These are phyloP conservation scores for Monilinia polystroma DNA, from an alignment of 2,329 filamentous ascomycete species.

Conservation along the genomic window DNA sequence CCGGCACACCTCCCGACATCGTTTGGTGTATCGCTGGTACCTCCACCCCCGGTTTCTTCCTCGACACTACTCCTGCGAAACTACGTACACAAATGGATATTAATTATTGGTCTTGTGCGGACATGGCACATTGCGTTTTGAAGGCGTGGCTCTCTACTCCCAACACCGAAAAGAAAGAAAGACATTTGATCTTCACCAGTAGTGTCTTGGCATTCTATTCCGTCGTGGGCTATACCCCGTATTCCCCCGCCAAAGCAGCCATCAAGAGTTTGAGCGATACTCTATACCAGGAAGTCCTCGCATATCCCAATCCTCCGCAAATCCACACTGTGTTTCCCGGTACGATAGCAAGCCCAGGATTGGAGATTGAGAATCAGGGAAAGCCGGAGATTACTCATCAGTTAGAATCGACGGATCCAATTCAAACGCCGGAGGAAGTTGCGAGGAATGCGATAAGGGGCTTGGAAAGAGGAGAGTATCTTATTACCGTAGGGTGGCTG, in stretches of 20 bases:
- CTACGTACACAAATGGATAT: slow-evolving; percentile 82
- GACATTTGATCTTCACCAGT: slow-evolving; percentile 86
- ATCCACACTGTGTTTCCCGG: slow-evolving; percentile 83
- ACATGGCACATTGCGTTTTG: slow-evolving; percentile 80
- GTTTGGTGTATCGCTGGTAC: slow-evolving; percentile 89
- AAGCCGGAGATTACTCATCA: slow-evolving; percentile 80
- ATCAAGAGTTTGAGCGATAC: slow-evolving; percentile 80
- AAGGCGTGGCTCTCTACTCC: slow-evolving; percentile 65
- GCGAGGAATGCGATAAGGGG: slow-evolving; percentile 68
- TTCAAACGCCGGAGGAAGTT: slow-evolving; percentile 75
- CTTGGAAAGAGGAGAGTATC: slow-evolving; percentile 76
- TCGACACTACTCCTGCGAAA: slow-evolving; percentile 66
- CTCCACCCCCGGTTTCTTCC: slow-evolving; percentile 71
- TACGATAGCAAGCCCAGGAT: slow-evolving; percentile 75
- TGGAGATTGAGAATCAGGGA: slow-evolving; percentile 69
- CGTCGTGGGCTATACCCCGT: slow-evolving; percentile 78
- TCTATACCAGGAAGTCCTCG: slow-evolving; percentile 75
- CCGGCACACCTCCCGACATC: slow-evolving; percentile 70
- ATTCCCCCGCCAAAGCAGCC: slow-evolving; percentile 82
- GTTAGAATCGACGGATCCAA: slow-evolving; percentile 79
- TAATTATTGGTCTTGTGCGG: slow-evolving; percentile 84
- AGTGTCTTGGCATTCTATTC: slow-evolving; percentile 74
- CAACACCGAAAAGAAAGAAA: slow-evolving; percentile 50
- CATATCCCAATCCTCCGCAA: slow-evolving; percentile 82
- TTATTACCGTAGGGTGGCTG: slow-evolving; percentile 73